phyloP scores from a whole-genome alignment of 257 asterid species.

The Dorcoceras hygrometricum region DNA sequence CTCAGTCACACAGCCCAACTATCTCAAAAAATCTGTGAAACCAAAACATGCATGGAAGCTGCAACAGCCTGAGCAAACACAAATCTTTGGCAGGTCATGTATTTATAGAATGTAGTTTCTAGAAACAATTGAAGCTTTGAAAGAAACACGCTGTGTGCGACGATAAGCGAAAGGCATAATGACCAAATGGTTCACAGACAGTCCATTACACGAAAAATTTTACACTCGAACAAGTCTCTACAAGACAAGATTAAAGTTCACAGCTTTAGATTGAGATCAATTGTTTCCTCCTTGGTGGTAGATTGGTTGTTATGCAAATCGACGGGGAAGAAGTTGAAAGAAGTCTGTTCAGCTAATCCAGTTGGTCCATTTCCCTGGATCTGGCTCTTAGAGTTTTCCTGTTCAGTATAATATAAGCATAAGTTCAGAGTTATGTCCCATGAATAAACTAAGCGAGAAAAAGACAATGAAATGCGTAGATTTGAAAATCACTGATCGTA shows the following conservation, averaged over 20 bases:
- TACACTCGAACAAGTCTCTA: slow-evolving; percentile 20
- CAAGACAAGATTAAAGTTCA: slow-evolving; percentile 27
- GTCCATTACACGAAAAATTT: slow-evolving; percentile 7
- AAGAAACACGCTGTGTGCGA: not conserved
- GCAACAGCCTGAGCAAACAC: not conserved
- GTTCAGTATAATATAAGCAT: slow-evolving; percentile 5
- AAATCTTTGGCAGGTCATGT: not conserved
- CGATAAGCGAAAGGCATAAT: slow-evolving; percentile 1
- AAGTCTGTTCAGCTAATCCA: slow-evolving; percentile 29
- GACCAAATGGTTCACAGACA: slow-evolving; percentile 11
- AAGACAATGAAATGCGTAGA: no score
- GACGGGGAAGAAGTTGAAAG: slow-evolving; percentile 59
- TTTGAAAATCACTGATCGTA: not conserved
- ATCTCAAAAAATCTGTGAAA: not conserved
- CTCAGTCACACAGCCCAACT: not conserved
- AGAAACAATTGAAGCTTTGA: slow-evolving; percentile 11
- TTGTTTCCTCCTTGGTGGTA: slow-evolving; percentile 37
- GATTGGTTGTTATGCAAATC: slow-evolving; percentile 29
- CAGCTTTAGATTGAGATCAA: slow-evolving; percentile 75
- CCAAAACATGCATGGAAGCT: no score
- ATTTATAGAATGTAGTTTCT: slow-evolving; percentile 14
- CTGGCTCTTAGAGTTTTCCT: slow-evolving; percentile 44
- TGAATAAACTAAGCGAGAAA: not conserved
- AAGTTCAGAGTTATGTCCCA: slow-evolving; percentile 11
- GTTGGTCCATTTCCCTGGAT: slow-evolving; percentile 29